Evolutionary conservation across 306 rosid genomes (phyloP).

Genomic region (Echinosophora koreensis): DNA sequence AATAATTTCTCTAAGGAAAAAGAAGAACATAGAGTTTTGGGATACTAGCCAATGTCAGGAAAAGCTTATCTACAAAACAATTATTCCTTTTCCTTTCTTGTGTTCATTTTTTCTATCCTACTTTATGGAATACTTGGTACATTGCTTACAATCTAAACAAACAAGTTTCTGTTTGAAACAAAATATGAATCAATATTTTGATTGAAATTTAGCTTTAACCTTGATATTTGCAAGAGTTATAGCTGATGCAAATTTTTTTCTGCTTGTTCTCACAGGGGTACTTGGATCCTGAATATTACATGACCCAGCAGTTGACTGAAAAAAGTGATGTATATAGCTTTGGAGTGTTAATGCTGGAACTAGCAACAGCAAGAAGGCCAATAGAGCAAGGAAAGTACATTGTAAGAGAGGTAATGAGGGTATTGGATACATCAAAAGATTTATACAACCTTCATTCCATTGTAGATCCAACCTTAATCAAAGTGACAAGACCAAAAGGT

Average conservation of each 20-base stretch:
- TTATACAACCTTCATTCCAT: constrained; percentile 60
- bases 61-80: not conserved
- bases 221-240: not conserved
- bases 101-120: not conserved
- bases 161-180: not conserved
- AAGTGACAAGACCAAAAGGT: constrained; percentile 53
- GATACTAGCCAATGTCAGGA: not conserved
- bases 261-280: constrained; percentile 64
- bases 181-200: constrained; percentile 17
- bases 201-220: constrained; percentile 5
- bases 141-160: not conserved
- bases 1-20: not conserved
- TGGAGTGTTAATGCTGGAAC: constrained; percentile 81
- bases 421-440: constrained; percentile 65
- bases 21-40: not conserved
- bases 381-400: constrained; percentile 72
- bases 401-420: constrained; percentile 67
- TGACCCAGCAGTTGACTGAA: constrained; percentile 68
- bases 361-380: constrained; percentile 74
- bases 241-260: constrained; percentile 30
- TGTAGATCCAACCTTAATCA: constrained; percentile 58
- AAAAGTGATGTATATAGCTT: constrained; percentile 86
- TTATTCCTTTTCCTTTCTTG: not conserved
- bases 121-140: not conserved
- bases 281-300: constrained; percentile 70